Percentiles rank a stretch among this genome's conserved stretches.
phyloP scores from a whole-genome alignment of 495 filamentous ascomycete species.

The Hypoxylon cercidicola region DNA sequence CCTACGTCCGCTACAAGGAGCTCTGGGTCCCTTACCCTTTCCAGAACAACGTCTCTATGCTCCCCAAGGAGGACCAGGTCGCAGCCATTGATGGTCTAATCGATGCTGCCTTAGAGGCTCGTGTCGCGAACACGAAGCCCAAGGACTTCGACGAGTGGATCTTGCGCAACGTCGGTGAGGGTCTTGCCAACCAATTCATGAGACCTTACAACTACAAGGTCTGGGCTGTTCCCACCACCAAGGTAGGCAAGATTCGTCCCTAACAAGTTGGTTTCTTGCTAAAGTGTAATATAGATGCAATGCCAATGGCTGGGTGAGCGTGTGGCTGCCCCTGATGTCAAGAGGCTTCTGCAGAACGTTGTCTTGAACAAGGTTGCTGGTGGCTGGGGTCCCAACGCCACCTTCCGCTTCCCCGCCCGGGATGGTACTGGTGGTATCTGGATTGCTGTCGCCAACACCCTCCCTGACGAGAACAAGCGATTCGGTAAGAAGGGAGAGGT shows the following conservation, averaged over 20 bases:
- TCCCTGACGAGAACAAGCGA: constrained; percentile 89
- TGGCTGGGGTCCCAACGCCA: constrained; percentile 98
- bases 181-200: constrained; percentile 98
- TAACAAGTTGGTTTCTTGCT: not conserved
- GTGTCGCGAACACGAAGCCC: constrained; percentile 89
- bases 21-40: constrained; percentile 99
- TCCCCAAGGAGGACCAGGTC: constrained; percentile 97
- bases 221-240: constrained; percentile 97
- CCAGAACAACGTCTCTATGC: constrained; percentile 99
- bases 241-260: constrained; percentile 67
- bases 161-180: constrained; percentile 86
- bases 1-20: constrained; percentile 95
- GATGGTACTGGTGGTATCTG: constrained; percentile 98
- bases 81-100: constrained; percentile 97
- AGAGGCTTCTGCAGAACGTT: constrained; percentile 93
- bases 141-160: constrained; percentile 99
- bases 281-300: constrained; percentile 81
- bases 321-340: constrained; percentile 96
- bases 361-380: constrained; percentile 96
- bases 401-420: constrained; percentile 96
- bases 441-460: constrained; percentile 94
- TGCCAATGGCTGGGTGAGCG: constrained; percentile 98
- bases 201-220: constrained; percentile 99
- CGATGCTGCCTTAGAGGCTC: constrained; percentile 87
- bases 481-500: constrained; percentile 90